Evolutionary conservation across 2,329 filamentous ascomycete species (phyloP).

Genomic region (Aspergillus terreus): DNA sequence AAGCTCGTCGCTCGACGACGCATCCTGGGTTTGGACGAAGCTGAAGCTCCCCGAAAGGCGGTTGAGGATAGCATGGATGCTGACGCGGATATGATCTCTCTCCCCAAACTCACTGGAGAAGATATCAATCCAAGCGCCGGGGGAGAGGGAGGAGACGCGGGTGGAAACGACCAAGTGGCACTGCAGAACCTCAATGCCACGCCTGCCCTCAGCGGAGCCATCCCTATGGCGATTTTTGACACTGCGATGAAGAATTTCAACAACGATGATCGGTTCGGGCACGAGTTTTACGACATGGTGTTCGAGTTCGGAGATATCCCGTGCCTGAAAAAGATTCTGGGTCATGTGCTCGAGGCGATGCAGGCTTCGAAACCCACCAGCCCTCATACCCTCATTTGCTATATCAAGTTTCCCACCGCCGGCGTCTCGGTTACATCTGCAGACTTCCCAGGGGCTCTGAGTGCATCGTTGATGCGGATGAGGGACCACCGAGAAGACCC

Average conservation of each 20-base stretch:
- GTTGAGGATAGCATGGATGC: slow-evolving; percentile 36
- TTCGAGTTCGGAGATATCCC: slow-evolving; percentile 64
- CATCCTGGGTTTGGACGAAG: slow-evolving; percentile 59
- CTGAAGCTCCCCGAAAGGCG: slow-evolving; percentile 38
- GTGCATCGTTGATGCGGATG: slow-evolving; percentile 61
- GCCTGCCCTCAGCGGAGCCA: slow-evolving; percentile 85
- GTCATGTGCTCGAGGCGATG: slow-evolving; percentile 67
- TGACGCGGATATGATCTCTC: slow-evolving; percentile 55
- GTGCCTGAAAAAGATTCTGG: slow-evolving; percentile 62
- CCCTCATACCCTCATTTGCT: slow-evolving; percentile 64
- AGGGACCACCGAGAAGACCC: slow-evolving; percentile 47
- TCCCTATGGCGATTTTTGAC: slow-evolving; percentile 89
- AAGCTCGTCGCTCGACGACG: slow-evolving; percentile 72
- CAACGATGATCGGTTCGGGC: slow-evolving; percentile 62
- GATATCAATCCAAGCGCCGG: slow-evolving; percentile 56
- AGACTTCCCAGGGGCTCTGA: slow-evolving; percentile 69
- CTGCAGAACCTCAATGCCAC: slow-evolving; percentile 66
- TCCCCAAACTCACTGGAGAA: slow-evolving; percentile 59
- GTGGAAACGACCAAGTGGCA: slow-evolving; percentile 50
- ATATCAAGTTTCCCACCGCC: slow-evolving; percentile 66
- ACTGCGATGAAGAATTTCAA: slow-evolving; percentile 75
- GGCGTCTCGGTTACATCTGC: slow-evolving; percentile 61
- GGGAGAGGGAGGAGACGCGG: slow-evolving; percentile 52
- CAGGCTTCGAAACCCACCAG: slow-evolving; percentile 56
- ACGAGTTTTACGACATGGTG: slow-evolving; percentile 78